Evolutionary conservation across 768 basidiomycete genomes (phyloP), one percentile per base, ranked within the genome.

Genomic region (Mycena sanguinolenta): DNA sequence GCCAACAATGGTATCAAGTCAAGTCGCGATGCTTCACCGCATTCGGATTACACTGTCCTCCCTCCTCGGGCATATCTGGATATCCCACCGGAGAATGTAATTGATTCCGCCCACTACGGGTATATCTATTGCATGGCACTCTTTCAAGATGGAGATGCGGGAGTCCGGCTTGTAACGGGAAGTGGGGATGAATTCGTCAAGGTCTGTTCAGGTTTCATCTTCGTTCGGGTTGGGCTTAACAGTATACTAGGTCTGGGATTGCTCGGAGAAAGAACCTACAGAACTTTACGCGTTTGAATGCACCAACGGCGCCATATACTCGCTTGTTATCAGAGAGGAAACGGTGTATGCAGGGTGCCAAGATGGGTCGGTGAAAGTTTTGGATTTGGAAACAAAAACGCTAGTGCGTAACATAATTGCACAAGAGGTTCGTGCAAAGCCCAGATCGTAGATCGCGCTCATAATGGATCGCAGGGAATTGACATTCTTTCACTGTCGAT

Each of bases 311-410:
- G 97, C 95, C 0, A 90, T 98, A 8, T 84, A 96, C n/a, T 89
- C 95, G 0, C 84, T 99, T 30, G 89, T 90, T 2, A 88, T 88
- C 0, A 85, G 86, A 38, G 92, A 91, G 25, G 94, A 94, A 23
- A 94, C 95, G 1, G 85, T 98, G 25, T 98, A 92, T 75, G 97
- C 95, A 9, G 97, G 96, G 0, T 94, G 96, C 74, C 97, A 99
- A 80, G 96, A 95, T 71, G 97, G 97, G 3, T 91, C 93, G 74
- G 94, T 98, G 74, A 92, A 93, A 72, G 91, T 98, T 6, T 89
- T 95, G 81, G 97, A 98, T 78, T 81, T 98, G 10, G 96, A 97
- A 77, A 97, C 96, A 0, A 91, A 90, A 72, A 95, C 95, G 0
- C 83, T 94, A 42, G 91, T 99, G 30, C 84, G 97, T 58, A 95